Base-by-base conservation (phyloP, 2,329 filamentous ascomycete genomes). In the Diaporthe nobilis region DNA sequence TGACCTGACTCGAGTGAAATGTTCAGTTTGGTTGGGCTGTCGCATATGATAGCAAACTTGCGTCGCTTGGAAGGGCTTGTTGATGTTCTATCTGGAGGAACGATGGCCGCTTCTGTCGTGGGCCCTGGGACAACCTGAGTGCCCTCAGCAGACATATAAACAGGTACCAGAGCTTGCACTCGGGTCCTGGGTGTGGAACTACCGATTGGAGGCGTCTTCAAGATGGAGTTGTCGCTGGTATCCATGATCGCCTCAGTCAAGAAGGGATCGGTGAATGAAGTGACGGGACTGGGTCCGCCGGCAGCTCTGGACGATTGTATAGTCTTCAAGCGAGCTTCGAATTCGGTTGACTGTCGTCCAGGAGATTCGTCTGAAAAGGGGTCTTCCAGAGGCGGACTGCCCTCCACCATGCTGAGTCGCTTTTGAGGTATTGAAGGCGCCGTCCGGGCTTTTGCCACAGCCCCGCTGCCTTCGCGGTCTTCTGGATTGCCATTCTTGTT, bases 401-500 rank as follows among this genome's bases (percentile, higher is more conserved):
- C 70, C 34, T 84, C 81, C 22, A 83, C 83, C 13, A 80, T 39
- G 9, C 79, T 74, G 75, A 80, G 53, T 77, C 78, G 67, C 76
- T 81, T 71, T 80, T 77, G 39, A 81, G 75, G 20, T 31, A 44
- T 51, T 3, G 34, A 61, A 2, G 25, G 22, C n/a, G 25, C 60
- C 7, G 42, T n/a, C 17, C 28, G 25, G 34, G 25, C 12, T 49
- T 28, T 61, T 3, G 81, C 82, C 17, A 82, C 77, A 28, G 83
- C 80, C n/a, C 78, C 78, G 65, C 82, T 83, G 7, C 83, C 81
- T 73, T 85, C 86, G 34, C 79, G 79, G 71, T 81, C 82, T 73
- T 82, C 80, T 58, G 85, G 77, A 53, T 85, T 85, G 15, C 79
- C 71, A 1, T 81, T 81, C 75, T 85, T 84, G 55, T 86, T 25